Evolutionary conservation across 768 basidiomycete species (phyloP), one percentile per base, ranked within the genome.

Genomic region (Rossbeevera mucosa): DNA sequence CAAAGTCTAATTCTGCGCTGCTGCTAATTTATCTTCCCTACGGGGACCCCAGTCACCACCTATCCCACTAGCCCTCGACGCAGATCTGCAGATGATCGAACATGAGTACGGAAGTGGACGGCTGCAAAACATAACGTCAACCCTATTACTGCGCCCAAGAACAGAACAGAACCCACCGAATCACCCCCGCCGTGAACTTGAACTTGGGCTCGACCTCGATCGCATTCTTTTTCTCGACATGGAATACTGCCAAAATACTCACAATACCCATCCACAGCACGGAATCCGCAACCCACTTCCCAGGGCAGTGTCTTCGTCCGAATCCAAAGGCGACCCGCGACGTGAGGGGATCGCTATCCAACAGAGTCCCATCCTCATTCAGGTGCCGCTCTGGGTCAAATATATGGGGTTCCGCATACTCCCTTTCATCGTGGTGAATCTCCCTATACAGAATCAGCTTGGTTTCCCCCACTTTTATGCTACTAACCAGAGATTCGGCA

Each of bases 161-260:
- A 50, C n/a, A n/a, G n/a, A n/a, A n/a, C n/a, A n/a, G n/a, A 47
- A 57, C 68, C n/a, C 13, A 69, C 68, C 61, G 63, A 55, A 70
- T 55, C 30, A 71, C 61, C n/a, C 68, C 68, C 38, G 62, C 50
- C 9, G 61, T 66, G 55, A 70, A 70, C 16, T 64, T 66, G 55
- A 70, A 70, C 16, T 64, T 55, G 52, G 65, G 64, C 43, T 59
- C 64, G 0, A 63, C 58, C 33, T 59, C 62, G 14, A 69, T 29
- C 26, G 48, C 64, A n/a, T 29, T 54, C 53, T 48, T 71, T 31
- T 61, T 64, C 16, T 55, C 57, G 1, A 66, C 43, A 7, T 44
- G 56, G 36, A 72, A 58, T 14, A 57, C 44, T 4, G 70, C 52
- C 30, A 69, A 44, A 21, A 70, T 63, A 22, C 59, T 55, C 40